Percentiles rank a stretch among this genome's conserved stretches.
These are phyloP conservation scores for Dentipellis sp. DNA, from an alignment of 768 basidiomycete species.

Conservation along the genomic window DNA sequence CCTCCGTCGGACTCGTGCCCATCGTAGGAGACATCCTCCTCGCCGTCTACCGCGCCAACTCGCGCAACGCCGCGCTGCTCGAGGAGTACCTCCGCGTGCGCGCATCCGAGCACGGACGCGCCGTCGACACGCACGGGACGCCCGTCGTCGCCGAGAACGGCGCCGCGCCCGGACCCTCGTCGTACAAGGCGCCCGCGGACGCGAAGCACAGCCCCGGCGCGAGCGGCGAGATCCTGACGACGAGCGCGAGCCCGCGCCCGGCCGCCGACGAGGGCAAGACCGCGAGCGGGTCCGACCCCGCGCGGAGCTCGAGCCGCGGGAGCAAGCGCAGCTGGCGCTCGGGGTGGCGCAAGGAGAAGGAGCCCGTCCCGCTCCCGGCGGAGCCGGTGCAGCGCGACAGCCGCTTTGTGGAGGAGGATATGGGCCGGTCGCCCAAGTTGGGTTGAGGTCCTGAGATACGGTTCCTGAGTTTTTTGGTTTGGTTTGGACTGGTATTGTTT, in stretches of 20 bases:
- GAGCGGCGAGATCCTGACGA: not conserved
- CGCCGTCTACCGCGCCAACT: conserved; percentile 81
- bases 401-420: conserved; percentile 11
- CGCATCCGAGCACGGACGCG: not conserved
- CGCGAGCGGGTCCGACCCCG: not conserved
- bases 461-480: no score
- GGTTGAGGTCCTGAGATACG: not conserved
- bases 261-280: not conserved
- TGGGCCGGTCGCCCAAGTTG: not conserved
- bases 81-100: conserved; percentile 78
- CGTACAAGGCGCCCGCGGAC: not conserved
- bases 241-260: not conserved
- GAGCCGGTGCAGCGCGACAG: conserved; percentile 4
- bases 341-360: not conserved
- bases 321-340: not conserved
- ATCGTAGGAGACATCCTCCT: conserved; percentile 67
- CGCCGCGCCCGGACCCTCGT: not conserved
- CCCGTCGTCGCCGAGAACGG: not conserved
- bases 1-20: conserved; percentile 58
- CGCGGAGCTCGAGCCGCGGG: not conserved
- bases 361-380: not conserved
- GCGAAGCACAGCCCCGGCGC: not conserved
- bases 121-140: not conserved
- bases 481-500: no score
- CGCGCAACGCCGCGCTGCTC: conserved; percentile 76